Percentiles rank a stretch among this genome's conserved stretches.
Conservation (phyloP, 768 basidiomycete genomes). For the Lentinula edodes region DNA sequence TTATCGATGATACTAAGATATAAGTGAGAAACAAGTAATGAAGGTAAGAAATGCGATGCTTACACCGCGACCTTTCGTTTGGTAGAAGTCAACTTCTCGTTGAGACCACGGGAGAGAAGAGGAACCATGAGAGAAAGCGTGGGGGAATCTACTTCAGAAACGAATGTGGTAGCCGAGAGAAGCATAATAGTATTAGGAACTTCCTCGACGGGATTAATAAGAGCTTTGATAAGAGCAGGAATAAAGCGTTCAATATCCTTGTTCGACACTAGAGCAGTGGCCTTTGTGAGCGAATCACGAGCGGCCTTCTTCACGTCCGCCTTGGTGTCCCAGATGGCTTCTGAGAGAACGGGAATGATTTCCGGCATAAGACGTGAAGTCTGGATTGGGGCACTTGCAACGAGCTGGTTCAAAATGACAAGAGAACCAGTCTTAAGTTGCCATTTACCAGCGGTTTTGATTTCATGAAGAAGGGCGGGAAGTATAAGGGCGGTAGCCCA, state of each 20-base stretch:
- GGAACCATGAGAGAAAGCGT: conserved; percentile 98
- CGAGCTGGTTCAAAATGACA: conserved; percentile 79
- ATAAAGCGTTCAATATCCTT: conserved; percentile 98
- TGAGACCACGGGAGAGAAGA: conserved; percentile 87
- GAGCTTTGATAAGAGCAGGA: conserved; percentile 94
- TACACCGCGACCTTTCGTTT: conserved; percentile 98
- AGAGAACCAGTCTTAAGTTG: conserved; percentile 91
- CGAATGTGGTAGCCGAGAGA: conserved; percentile 98
- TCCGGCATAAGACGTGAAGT: conserved; percentile 89
- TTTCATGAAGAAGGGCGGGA: conserved; percentile 84
- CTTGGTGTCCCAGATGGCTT: conserved; percentile 99
- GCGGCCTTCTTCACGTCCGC: conserved; percentile 98
- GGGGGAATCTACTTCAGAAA: conserved; percentile 97
- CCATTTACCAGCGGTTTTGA: conserved; percentile 97
- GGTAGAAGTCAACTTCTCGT: conserved; percentile 90
- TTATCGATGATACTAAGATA: conserved; percentile 82
- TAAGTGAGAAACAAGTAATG: background rate
- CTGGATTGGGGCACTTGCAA: conserved; percentile 75
- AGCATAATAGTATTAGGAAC: conserved; percentile 91
- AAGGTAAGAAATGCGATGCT: background rate
- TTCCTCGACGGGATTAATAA: conserved; percentile 99
- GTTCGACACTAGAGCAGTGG: conserved; percentile 92
- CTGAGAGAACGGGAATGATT: conserved; percentile 89
- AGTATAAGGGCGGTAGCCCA: conserved; percentile 84
- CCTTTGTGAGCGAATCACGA: conserved; percentile 89